Conservation (phyloP, 306 rosid genomes). For the Rubus parviflorus region DNA sequence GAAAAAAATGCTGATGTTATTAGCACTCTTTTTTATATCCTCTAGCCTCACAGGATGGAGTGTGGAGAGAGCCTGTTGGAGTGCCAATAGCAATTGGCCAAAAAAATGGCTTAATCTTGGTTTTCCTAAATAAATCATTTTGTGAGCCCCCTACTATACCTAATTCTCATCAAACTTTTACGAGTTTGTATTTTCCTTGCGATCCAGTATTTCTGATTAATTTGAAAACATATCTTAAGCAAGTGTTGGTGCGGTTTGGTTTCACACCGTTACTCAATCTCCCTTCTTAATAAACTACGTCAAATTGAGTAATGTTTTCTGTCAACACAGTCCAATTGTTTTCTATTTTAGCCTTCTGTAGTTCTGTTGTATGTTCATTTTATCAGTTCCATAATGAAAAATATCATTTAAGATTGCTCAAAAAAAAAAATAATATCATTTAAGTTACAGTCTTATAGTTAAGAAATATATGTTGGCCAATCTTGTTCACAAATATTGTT, state of each 20-base stretch:
- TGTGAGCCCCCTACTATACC: not conserved
- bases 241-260: not conserved
- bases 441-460: no score
- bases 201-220: not conserved
- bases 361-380: not conserved
- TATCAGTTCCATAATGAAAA: not conserved
- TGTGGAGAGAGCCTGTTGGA: not conserved
- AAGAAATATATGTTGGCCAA: not conserved
- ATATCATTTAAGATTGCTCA: no score
- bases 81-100: not conserved
- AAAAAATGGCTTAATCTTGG: not conserved
- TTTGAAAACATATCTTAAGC: not conserved
- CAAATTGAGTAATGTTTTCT: not conserved
- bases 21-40: not conserved
- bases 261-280: no score
- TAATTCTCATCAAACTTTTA: not conserved
- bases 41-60: not conserved
- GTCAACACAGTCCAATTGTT: not conserved
- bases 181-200: not conserved
- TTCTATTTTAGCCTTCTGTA: not conserved
- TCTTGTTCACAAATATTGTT: not conserved
- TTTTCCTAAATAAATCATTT: not conserved
- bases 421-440: no score
- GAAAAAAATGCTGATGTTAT: not conserved
- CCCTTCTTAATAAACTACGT: not conserved